Evolutionary conservation across 371 early-diverging fungal species (phyloP), one percentile per base, ranked within the genome.

Genomic region (Batkoa obscura): DNA sequence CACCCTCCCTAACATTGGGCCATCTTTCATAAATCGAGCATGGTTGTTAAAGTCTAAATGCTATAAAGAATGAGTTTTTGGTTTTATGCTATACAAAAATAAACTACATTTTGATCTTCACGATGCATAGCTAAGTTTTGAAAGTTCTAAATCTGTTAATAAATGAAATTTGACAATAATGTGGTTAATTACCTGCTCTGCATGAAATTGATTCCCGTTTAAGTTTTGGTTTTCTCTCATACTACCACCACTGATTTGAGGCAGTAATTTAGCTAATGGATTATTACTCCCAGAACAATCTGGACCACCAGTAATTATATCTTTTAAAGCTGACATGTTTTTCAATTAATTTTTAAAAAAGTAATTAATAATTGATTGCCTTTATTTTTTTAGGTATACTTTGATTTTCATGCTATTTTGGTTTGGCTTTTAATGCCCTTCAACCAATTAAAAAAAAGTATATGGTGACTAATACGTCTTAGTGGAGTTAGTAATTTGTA

Each of bases 221-320:
- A 55, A 33, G 31, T 43, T 36, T 3, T 43, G 30, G 35, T 17
- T 46, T 36, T n/a, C n/a, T n/a, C n/a, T n/a, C n/a, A n/a, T n/a
- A n/a, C n/a, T n/a, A n/a, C n/a, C n/a, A n/a, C 43, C 43, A 5
- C 12, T 12, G 8, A 55, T 55, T 55, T 55, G 56, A n/a, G 56
- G 56, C 23, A 55, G n/a, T 3, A 55, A 34, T 9, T 55, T 41
- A 3, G 56, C 42, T 15, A 55, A 17, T 6, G 56, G 43, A 17
- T 55, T 55, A 57, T 85, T 88, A 42, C 70, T 75, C 13, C 83
- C 81, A 3, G 84, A 84, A 62, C 88, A 88, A 53, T 87, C 88
- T 43, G 84, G 79, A 48, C 72, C 79, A 39, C 64, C 67, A 10
- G 73, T 65, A 59, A 73, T 70, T 15, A 81, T 59, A 52, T 70